Percentiles rank a stretch among this genome's conserved stretches.
These are phyloP conservation scores for Colletotrichum sidae DNA, from an alignment of 2,329 filamentous ascomycete species.

Conservation along the genomic window DNA sequence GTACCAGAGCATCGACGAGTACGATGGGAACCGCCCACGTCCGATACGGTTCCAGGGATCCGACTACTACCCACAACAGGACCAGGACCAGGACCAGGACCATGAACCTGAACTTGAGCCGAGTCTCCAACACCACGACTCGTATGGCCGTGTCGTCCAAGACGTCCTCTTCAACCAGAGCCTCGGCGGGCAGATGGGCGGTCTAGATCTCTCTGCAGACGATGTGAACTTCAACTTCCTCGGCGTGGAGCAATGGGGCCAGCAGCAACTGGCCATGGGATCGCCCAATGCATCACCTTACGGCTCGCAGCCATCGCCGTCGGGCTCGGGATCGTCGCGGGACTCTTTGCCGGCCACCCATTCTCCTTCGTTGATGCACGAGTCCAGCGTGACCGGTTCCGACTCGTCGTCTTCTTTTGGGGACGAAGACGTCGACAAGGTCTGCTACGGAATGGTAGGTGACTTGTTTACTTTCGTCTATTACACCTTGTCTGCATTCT, in stretches of 20 bases:
- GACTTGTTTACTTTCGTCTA: background rate
- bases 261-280: background rate
- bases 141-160: constrained; percentile 4
- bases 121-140: background rate
- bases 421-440: constrained; percentile 32
- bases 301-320: constrained; percentile 1
- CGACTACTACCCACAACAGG: background rate
- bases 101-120: background rate
- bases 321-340: constrained; percentile 10
- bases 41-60: constrained; percentile 12
- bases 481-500: background rate
- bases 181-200: background rate
- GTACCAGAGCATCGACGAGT: constrained; percentile 31
- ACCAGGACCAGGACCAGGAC: too few relatives aligned
- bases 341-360: constrained; percentile 23
- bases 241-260: constrained; percentile 6
- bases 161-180: constrained; percentile 1
- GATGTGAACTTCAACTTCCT: constrained; percentile 6
- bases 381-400: constrained; percentile 21
- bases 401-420: constrained; percentile 20
- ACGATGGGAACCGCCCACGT: constrained; percentile 17
- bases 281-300: background rate
- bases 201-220: constrained; percentile 9
- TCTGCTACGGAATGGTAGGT: constrained; percentile 45
- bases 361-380: constrained; percentile 23